phyloP scores from a whole-genome alignment of 2,329 filamentous ascomycete genomes.

The Hypoxylon sp. region DNA sequence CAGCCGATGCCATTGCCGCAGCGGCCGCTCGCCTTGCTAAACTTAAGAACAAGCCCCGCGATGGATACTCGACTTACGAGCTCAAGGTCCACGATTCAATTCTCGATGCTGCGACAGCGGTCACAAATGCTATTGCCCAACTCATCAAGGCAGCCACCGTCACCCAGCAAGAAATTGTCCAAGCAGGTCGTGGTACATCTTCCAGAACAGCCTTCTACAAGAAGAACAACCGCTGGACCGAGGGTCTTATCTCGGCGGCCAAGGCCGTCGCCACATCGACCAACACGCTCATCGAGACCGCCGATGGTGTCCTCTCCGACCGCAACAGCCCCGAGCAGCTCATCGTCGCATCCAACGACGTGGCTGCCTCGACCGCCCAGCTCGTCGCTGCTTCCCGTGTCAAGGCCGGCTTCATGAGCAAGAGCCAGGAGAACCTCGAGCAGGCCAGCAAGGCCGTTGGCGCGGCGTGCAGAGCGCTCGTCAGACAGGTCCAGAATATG shows the following conservation, averaged over 20 bases:
- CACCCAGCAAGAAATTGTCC: slow-evolving; percentile 96
- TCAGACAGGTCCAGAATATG: slow-evolving; percentile 93
- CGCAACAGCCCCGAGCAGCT: slow-evolving; percentile 96
- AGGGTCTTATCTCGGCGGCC: slow-evolving; percentile 95
- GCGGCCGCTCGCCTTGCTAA: slow-evolving; percentile 91
- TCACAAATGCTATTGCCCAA: slow-evolving; percentile 93
- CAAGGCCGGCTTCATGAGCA: slow-evolving; percentile 98
- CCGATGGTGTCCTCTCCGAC: slow-evolving; percentile 92
- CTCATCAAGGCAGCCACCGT: slow-evolving; percentile 95
- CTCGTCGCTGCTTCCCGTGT: slow-evolving; percentile 95
- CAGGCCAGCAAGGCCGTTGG: slow-evolving; percentile 94
- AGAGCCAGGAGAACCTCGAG: slow-evolving; percentile 93
- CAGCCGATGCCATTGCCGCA: slow-evolving; percentile 94
- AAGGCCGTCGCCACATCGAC: slow-evolving; percentile 96
- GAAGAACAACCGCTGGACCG: slow-evolving; percentile 99
- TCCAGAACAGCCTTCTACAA: slow-evolving; percentile 98
- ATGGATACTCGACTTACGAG: slow-evolving; percentile 96
- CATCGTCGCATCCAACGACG: slow-evolving; percentile 97
- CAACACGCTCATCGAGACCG: slow-evolving; percentile 97
- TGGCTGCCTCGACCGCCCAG: slow-evolving; percentile 95
- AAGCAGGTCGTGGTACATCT: slow-evolving; percentile 88
- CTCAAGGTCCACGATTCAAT: slow-evolving; percentile 96
- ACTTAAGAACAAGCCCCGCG: slow-evolving; percentile 95
- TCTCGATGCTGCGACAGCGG: slow-evolving; percentile 90
- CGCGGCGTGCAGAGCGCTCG: slow-evolving; percentile 85